phyloP scores from a whole-genome alignment of 2,329 filamentous ascomycete species.

The Xylariaceae sp. region DNA sequence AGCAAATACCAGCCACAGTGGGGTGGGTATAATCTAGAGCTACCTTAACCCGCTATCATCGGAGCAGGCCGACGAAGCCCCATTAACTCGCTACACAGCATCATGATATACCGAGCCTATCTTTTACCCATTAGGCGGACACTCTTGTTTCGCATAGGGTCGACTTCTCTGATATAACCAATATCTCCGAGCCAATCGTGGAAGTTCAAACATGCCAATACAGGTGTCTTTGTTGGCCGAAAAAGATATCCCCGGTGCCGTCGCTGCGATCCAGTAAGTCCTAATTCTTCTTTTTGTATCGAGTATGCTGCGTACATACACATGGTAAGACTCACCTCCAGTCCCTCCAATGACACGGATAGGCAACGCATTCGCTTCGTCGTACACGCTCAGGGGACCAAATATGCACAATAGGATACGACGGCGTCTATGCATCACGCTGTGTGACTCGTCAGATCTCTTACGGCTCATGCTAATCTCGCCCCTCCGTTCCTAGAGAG shows the following conservation, averaged over 20 bases:
- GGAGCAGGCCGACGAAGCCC: too few species aligned
- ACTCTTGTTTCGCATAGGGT: conserved; percentile 3
- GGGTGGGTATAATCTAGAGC: too few species aligned
- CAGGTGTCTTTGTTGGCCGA: conserved; percentile 38
- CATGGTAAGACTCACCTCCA: not conserved
- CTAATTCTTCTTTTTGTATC: conserved; percentile 6
- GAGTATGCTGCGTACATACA: not conserved
- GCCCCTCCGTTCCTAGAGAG: conserved; percentile 30
- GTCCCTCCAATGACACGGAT: too few species aligned
- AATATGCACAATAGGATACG: too few species aligned
- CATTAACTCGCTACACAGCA: conserved; percentile 20
- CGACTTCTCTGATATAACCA: not conserved
- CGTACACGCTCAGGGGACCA: too few species aligned
- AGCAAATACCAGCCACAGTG: too few species aligned
- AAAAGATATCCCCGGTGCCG: conserved; percentile 40
- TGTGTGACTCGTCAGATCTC: conserved; percentile 4
- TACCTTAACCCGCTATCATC: too few species aligned
- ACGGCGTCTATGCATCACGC: not conserved
- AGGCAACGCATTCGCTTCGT: too few species aligned
- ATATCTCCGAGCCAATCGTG: not conserved
- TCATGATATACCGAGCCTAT: conserved; percentile 4
- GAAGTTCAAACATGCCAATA: conserved; percentile 32
- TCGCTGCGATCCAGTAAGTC: conserved; percentile 42
- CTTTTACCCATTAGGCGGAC: conserved; percentile 3
- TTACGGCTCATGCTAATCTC: conserved; percentile 29